These are phyloP conservation scores for Cicer arietinum DNA, from an alignment of 306 rosid genomes.

Conservation along the genomic window DNA sequence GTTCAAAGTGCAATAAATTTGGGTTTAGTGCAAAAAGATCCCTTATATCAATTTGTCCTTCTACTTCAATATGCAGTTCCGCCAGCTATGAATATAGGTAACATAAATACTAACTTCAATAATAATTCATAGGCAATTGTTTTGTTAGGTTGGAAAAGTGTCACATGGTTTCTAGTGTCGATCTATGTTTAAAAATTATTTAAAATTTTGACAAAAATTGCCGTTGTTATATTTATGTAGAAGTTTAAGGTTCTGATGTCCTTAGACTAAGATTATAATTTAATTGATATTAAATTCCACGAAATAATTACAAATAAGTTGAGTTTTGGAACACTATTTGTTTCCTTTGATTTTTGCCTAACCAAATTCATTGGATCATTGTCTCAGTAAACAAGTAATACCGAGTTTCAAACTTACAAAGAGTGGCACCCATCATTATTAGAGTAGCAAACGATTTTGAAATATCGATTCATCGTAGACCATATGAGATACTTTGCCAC, in stretches of 20 bases:
- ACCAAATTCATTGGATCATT: too few species aligned
- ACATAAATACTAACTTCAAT: background rate
- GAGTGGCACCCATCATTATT: background rate
- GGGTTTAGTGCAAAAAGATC: slow-evolving; percentile 70
- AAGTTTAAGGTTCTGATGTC: background rate
- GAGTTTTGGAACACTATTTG: too few species aligned
- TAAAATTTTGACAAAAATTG: background rate
- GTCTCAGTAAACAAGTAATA: too few species aligned
- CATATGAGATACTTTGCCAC: background rate
- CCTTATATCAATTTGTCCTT: slow-evolving; percentile 76
- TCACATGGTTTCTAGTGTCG: too few species aligned
- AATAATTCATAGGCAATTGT: background rate
- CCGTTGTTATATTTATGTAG: background rate
- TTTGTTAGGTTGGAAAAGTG: too few species aligned
- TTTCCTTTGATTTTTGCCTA: too few species aligned
- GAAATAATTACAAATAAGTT: too few species aligned
- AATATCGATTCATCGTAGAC: background rate
- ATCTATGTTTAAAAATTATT: background rate
- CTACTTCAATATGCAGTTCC: slow-evolving; percentile 83
- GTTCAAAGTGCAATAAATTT: slow-evolving; percentile 65
- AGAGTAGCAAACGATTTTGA: background rate
- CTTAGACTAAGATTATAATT: too few species aligned
- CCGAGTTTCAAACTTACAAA: too few species aligned
- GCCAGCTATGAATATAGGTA: slow-evolving; percentile 93
- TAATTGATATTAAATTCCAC: too few species aligned